phyloP scores from a whole-genome alignment of 352 stramenopile species.

The Pythium insidiosum region DNA sequence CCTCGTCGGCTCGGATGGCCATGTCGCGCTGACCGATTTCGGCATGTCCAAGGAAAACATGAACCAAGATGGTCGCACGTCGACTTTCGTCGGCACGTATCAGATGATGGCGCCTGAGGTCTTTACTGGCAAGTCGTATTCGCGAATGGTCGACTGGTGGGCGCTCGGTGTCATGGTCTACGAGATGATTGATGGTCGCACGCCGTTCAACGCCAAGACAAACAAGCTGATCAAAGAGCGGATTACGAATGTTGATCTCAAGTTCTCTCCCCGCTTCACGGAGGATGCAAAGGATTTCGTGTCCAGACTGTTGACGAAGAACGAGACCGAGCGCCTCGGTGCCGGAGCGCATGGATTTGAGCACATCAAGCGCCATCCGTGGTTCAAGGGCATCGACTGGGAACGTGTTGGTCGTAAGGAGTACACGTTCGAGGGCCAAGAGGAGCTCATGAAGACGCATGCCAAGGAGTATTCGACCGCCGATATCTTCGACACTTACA shows the following conservation, averaged over 20 bases:
- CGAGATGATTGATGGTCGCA: conserved; percentile 84
- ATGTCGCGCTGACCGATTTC: conserved; percentile 98
- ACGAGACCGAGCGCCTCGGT: conserved; percentile 89
- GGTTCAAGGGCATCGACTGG: conserved; percentile 86
- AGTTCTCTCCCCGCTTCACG: conserved; percentile 75
- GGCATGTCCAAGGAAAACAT: conserved; percentile 99
- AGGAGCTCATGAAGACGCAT: conserved; percentile 71
- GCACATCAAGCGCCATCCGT: conserved; percentile 83
- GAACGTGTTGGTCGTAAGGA: conserved; percentile 53
- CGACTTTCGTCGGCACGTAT: conserved; percentile 89
- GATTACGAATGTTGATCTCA: conserved; percentile 77
- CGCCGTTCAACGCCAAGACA: conserved; percentile 84
- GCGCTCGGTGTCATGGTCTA: conserved; percentile 83
- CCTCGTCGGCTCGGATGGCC: conserved; percentile 91
- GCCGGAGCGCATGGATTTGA: conserved; percentile 83
- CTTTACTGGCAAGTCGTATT: conserved; percentile 83
- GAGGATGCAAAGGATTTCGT: conserved; percentile 84
- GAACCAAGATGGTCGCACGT: conserved; percentile 60
- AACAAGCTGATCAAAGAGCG: conserved; percentile 82
- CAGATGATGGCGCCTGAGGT: conserved; percentile 91
- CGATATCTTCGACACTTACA: conserved; percentile 84
- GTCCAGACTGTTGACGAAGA: conserved; percentile 89
- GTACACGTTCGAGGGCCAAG: conserved; percentile 56
- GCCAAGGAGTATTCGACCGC: conserved; percentile 72
- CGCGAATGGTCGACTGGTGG: conserved; percentile 86